phyloP scores from a whole-genome alignment of 345 rosid species.

The Cardamine chenopodiifolia region DNA sequence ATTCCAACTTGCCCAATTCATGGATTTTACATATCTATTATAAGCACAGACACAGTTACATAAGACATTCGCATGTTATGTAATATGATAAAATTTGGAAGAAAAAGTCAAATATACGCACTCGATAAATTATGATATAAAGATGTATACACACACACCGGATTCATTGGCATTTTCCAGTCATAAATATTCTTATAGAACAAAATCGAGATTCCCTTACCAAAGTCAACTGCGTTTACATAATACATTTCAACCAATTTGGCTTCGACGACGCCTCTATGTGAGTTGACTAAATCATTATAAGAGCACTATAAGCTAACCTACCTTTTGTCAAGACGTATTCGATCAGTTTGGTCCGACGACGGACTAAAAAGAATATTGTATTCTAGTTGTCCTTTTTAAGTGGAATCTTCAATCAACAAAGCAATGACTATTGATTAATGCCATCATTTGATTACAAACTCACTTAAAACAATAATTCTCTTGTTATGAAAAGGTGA shows the following conservation, averaged over 20 bases:
- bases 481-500: not conserved
- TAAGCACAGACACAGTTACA: not conserved
- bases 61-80: constrained; percentile 28
- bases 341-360: not conserved
- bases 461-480: not conserved
- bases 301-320: constrained; percentile 12
- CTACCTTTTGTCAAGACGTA: constrained; percentile 27
- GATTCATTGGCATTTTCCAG: constrained; percentile 7
- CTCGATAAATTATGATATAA: not conserved
- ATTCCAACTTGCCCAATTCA: constrained; percentile 22
- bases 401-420: not conserved
- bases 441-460: not conserved
- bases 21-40: not conserved
- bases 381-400: not conserved
- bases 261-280: constrained; percentile 1
- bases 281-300: constrained; percentile 24
- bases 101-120: constrained; percentile 36
- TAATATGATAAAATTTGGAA: constrained; percentile 7
- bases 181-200: constrained; percentile 13
- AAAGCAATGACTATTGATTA: not conserved
- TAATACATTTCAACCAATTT: constrained; percentile 22
- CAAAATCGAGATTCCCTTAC: constrained; percentile 29
- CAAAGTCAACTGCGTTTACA: constrained; percentile 31
- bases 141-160: not conserved
- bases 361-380: not conserved